These are phyloP conservation scores for Ambrosiella cleistominuta DNA, from an alignment of 2,329 filamentous ascomycete genomes.

Conservation along the genomic window DNA sequence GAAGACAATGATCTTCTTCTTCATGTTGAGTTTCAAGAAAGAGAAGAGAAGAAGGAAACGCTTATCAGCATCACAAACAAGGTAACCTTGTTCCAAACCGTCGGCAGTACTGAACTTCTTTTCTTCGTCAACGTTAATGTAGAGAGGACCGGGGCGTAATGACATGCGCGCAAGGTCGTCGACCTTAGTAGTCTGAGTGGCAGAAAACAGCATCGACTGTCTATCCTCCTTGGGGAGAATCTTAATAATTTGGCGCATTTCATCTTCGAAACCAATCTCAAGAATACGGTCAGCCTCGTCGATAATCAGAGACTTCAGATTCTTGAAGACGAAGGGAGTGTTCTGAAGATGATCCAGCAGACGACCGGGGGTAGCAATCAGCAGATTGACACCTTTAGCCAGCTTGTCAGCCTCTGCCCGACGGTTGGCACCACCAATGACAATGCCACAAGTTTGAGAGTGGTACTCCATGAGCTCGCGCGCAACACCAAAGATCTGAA, in stretches of 20 bases:
- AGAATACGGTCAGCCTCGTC: constrained; percentile 94
- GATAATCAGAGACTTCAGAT: constrained; percentile 78
- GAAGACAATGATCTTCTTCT: constrained; percentile 97
- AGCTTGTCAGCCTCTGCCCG: constrained; percentile 89
- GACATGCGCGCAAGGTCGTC: constrained; percentile 93
- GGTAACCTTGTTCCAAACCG: constrained; percentile 88
- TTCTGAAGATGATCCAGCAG: constrained; percentile 89
- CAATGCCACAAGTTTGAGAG: constrained; percentile 86
- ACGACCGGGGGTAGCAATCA: constrained; percentile 85
- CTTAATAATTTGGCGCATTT: constrained; percentile 93
- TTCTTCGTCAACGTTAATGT: constrained; percentile 88
- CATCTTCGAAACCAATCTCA: constrained; percentile 95
- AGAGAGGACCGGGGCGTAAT: constrained; percentile 72
- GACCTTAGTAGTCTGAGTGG: constrained; percentile 95
- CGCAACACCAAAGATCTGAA: constrained; percentile 93
- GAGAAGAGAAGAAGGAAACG: constrained; percentile 87
- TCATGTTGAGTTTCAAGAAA: constrained; percentile 70
- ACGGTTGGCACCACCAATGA: constrained; percentile 86
- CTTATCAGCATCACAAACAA: constrained; percentile 83
- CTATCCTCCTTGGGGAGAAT: constrained; percentile 73
- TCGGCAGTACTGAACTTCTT: constrained; percentile 85
- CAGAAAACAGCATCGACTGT: constrained; percentile 97
- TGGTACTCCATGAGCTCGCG: constrained; percentile 84
- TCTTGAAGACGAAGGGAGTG: constrained; percentile 84
- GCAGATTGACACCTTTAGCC: constrained; percentile 77